These are phyloP conservation scores for Phragmites australis DNA, from an alignment of 176 grass and related monocot species.

Conservation along the genomic window DNA sequence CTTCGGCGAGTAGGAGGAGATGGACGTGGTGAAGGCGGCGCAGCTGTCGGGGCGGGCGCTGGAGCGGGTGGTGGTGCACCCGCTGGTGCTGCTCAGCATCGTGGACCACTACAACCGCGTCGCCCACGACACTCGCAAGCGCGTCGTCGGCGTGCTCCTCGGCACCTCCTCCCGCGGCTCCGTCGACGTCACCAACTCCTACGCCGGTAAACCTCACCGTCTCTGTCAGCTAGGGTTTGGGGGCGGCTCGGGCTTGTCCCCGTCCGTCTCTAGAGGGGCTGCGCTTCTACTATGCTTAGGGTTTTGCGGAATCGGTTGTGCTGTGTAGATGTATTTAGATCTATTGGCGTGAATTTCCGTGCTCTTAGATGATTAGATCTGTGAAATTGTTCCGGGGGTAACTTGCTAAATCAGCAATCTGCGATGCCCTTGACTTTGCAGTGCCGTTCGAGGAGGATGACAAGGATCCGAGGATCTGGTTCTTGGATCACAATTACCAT, in stretches of 20 bases:
- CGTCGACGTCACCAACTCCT: slow-evolving; percentile 96
- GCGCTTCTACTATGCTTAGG: background rate
- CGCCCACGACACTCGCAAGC: slow-evolving; percentile 86
- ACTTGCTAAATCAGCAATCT: background rate
- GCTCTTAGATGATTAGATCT: slow-evolving; percentile 33
- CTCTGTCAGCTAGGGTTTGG: slow-evolving; percentile 26
- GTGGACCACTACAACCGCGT: slow-evolving; percentile 99
- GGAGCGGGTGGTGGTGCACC: slow-evolving; percentile 91
- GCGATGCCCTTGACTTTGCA: slow-evolving; percentile 33
- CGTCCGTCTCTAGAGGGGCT: background rate
- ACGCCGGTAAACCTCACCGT: slow-evolving; percentile 58
- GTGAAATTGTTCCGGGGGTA: background rate
- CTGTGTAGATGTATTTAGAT: slow-evolving; percentile 29
- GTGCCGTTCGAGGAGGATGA: slow-evolving; percentile 98
- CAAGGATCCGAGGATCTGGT: slow-evolving; percentile 96
- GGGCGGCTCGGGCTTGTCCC: background rate
- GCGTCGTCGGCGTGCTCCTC: slow-evolving; percentile 93
- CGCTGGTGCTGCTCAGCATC: slow-evolving; percentile 94
- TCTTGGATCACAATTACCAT: slow-evolving; percentile 97
- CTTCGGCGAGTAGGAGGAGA: slow-evolving; percentile 32
- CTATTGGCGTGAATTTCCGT: background rate
- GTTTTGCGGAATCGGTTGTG: background rate
- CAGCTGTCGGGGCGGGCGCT: slow-evolving; percentile 84
- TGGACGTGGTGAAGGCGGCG: slow-evolving; percentile 94
- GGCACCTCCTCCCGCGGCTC: slow-evolving; percentile 69